These are phyloP conservation scores for Thraustochytrium sp. DNA, from an alignment of 352 stramenopile genomes.

Conservation along the genomic window DNA sequence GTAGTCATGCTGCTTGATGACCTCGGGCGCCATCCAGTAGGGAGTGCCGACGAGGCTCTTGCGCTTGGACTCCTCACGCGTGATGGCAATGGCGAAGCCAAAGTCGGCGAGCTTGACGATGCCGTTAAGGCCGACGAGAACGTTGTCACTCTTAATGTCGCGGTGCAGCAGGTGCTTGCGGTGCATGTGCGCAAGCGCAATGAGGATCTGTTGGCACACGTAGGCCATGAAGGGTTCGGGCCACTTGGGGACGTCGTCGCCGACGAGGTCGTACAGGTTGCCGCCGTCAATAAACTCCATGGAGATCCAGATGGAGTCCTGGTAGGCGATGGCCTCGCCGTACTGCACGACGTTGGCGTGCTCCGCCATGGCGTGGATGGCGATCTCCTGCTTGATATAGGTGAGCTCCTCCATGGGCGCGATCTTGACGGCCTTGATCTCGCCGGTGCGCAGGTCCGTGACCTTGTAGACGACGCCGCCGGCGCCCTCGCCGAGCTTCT, in stretches of 20 bases:
- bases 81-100: conserved; percentile 61
- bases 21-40: conserved; percentile 89
- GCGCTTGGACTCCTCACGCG: conserved; percentile 54
- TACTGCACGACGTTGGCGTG: conserved; percentile 61
- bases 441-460: conserved; percentile 50
- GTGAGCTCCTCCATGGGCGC: conserved; percentile 54
- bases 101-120: conserved; percentile 61
- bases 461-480: conserved; percentile 58
- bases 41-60: conserved; percentile 79
- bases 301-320: conserved; percentile 66
- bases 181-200: conserved; percentile 59
- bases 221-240: conserved; percentile 59
- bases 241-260: conserved; percentile 61
- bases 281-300: conserved; percentile 88
- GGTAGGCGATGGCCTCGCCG: conserved; percentile 54
- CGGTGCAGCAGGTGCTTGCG: conserved; percentile 58
- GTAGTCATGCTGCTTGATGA: conserved; percentile 83
- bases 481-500: conserved; percentile 61
- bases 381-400: conserved; percentile 62
- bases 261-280: conserved; percentile 67
- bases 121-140: conserved; percentile 54
- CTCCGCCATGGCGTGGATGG: conserved; percentile 57
- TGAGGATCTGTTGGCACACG: conserved; percentile 53
- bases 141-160: conserved; percentile 66
- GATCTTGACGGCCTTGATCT: conserved; percentile 58